A percentile compares a stretch with the other conserved stretches of the same genome.
phyloP scores from a whole-genome alignment of 805 yeast species.

The Debaryomyces castellii region DNA sequence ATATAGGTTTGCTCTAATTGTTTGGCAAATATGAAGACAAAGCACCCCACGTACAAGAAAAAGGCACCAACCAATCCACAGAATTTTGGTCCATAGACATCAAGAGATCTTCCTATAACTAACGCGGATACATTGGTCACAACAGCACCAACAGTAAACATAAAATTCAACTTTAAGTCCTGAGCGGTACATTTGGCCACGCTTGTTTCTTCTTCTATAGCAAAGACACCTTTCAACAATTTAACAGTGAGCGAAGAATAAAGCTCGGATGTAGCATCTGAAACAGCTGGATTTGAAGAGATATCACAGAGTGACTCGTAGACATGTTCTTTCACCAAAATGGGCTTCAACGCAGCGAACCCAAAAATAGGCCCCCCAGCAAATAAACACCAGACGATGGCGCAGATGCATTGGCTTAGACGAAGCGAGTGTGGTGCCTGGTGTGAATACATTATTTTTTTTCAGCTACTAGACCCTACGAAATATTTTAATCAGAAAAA shows the following conservation, averaged over 20 bases:
- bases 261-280: constrained; percentile 6
- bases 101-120: constrained; percentile 49
- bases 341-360: constrained; percentile 59
- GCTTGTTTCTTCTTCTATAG: constrained; percentile 16
- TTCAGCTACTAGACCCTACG: background rate
- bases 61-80: constrained; percentile 54
- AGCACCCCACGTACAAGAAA: constrained; percentile 46
- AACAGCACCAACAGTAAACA: constrained; percentile 59
- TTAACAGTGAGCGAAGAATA: constrained; percentile 11
- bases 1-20: constrained; percentile 20
- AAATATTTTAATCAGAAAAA: background rate
- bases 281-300: constrained; percentile 6
- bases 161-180: constrained; percentile 55
- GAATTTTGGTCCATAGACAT: constrained; percentile 49
- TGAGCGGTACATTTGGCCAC: constrained; percentile 49
- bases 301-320: constrained; percentile 42
- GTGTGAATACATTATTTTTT: constrained; percentile 3
- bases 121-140: constrained; percentile 55
- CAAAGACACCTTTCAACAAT: constrained; percentile 6
- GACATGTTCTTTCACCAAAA: constrained; percentile 47
- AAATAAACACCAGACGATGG: constrained; percentile 53
- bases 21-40: constrained; percentile 45
- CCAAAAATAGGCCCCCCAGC: constrained; percentile 62
- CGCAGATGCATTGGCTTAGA: constrained; percentile 45
- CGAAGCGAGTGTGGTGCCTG: constrained; percentile 22